A percentile compares a stretch with the other conserved stretches of the same genome.
Evolutionary conservation across 495 filamentous ascomycete species (phyloP).

Genomic region (Gamarada debralockiae): DNA sequence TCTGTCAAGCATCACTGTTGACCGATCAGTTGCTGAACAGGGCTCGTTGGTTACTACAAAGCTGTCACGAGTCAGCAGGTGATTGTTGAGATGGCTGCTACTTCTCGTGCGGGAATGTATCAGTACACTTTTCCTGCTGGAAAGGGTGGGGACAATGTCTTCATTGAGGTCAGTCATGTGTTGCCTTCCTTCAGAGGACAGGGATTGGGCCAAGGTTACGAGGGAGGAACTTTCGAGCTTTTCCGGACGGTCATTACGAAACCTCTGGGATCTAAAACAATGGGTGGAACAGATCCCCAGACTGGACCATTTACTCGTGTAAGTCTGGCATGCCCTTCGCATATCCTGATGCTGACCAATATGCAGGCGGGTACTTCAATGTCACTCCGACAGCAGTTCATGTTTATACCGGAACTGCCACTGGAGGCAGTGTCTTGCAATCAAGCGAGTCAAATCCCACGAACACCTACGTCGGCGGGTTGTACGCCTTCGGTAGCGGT

Average conservation of each 20-base stretch:
- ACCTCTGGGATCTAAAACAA: slow-evolving; percentile 66
- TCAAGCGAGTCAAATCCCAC: not conserved
- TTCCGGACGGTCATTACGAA: slow-evolving; percentile 55
- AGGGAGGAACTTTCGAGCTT: slow-evolving; percentile 55
- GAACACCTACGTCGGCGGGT: slow-evolving; percentile 5
- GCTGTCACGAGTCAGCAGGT: slow-evolving; percentile 49
- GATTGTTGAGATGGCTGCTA: slow-evolving; percentile 55
- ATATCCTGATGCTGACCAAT: not conserved
- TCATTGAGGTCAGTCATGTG: slow-evolving; percentile 71
- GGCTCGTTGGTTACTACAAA: slow-evolving; percentile 62
- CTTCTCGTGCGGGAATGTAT: slow-evolving; percentile 58
- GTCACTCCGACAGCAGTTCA: not conserved
- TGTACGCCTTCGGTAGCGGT: slow-evolving; percentile 4
- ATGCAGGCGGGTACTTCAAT: slow-evolving; percentile 16
- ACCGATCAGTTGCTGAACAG: slow-evolving; percentile 46
- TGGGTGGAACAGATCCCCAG: slow-evolving; percentile 45
- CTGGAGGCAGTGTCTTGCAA: not conserved
- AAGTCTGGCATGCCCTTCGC: slow-evolving; percentile 28
- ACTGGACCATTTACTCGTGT: slow-evolving; percentile 71
- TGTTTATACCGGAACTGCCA: slow-evolving; percentile 1
- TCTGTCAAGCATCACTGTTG: slow-evolving; percentile 48
- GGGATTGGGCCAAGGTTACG: slow-evolving; percentile 61
- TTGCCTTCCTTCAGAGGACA: slow-evolving; percentile 58
- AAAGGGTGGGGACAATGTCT: slow-evolving; percentile 40
- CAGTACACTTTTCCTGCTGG: slow-evolving; percentile 55